A percentile compares a stretch with the other conserved stretches of the same genome.
These are phyloP conservation scores for Meripilus lineatus DNA, from an alignment of 1,284 basidiomycete species.

Conservation along the genomic window DNA sequence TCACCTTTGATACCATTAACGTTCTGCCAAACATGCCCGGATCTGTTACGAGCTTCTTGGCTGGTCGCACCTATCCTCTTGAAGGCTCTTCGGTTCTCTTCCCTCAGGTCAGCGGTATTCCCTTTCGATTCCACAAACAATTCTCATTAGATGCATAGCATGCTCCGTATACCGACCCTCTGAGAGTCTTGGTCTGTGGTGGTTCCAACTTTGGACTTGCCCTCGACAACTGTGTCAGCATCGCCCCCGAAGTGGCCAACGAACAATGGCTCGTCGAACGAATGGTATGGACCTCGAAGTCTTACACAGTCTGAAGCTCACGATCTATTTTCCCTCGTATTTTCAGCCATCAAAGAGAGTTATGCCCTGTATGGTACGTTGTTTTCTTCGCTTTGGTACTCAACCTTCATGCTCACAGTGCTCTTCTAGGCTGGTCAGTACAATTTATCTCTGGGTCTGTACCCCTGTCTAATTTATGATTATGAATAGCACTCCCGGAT, in stretches of 20 bases:
- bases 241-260: conserved; percentile 53
- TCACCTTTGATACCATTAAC: conserved; percentile 54
- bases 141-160: conserved; percentile 14
- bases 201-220: conserved; percentile 58
- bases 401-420: no score
- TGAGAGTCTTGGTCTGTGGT: conserved; percentile 69
- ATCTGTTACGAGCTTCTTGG: conserved; percentile 67
- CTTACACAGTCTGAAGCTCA: not conserved
- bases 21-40: conserved; percentile 69
- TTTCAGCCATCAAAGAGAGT: conserved; percentile 67
- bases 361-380: conserved; percentile 61
- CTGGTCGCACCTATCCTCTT: conserved; percentile 74
- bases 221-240: conserved; percentile 67
- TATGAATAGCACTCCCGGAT: conserved; percentile 48
- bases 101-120: conserved; percentile 37
- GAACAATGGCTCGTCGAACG: conserved; percentile 65
- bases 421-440: conserved; percentile 16
- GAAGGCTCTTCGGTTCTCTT: conserved; percentile 67
- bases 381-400: not conserved
- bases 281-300: conserved; percentile 46
- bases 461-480: not conserved
- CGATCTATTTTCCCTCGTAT: not conserved
- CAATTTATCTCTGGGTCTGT: not conserved
- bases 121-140: not conserved
- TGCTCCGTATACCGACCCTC: conserved; percentile 67